Percentiles rank a stretch among this genome's conserved stretches.
phyloP scores from a whole-genome alignment of 2,329 filamentous ascomycete species.

The Trichoderma aggressivum region DNA sequence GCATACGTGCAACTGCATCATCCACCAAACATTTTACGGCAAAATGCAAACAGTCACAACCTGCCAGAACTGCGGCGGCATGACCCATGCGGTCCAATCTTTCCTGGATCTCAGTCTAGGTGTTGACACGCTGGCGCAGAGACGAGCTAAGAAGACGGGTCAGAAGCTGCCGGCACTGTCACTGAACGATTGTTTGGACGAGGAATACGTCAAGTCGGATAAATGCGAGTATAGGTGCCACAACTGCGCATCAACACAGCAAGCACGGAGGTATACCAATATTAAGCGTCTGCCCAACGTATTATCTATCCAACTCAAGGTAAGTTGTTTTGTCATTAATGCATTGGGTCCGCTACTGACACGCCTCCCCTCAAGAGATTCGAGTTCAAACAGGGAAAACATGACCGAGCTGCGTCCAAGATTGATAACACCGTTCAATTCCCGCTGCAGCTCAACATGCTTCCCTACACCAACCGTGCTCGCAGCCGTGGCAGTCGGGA shows the following conservation, averaged over 20 bases:
- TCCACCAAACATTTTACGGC: conserved; percentile 92
- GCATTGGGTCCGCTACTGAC: background rate
- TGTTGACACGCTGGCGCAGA: conserved; percentile 71
- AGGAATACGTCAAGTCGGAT: conserved; percentile 83
- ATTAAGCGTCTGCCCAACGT: conserved; percentile 86
- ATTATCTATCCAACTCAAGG: conserved; percentile 88
- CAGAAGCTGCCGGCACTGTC: conserved; percentile 45
- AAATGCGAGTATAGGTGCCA: conserved; percentile 87
- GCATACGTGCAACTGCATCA: conserved; percentile 78
- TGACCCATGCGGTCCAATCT: conserved; percentile 78
- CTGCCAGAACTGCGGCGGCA: conserved; percentile 80
- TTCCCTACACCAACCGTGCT: conserved; percentile 76
- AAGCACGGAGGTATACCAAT: conserved; percentile 78
- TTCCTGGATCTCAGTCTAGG: conserved; percentile 89
- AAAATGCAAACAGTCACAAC: conserved; percentile 88
- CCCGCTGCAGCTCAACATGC: conserved; percentile 82
- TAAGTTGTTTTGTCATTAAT: conserved; percentile 34
- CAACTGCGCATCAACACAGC: conserved; percentile 71
- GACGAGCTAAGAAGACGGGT: conserved; percentile 53
- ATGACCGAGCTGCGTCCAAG: conserved; percentile 73
- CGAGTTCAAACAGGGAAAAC: conserved; percentile 65
- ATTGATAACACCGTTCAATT: conserved; percentile 85
- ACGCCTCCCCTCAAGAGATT: conserved; percentile 52
- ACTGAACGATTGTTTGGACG: conserved; percentile 71
- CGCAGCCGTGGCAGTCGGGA: conserved; percentile 49